Percentiles rank a stretch among this genome's conserved stretches.
phyloP scores from a whole-genome alignment of 139 green algal genomes.

The Parachlorella kessleri region DNA sequence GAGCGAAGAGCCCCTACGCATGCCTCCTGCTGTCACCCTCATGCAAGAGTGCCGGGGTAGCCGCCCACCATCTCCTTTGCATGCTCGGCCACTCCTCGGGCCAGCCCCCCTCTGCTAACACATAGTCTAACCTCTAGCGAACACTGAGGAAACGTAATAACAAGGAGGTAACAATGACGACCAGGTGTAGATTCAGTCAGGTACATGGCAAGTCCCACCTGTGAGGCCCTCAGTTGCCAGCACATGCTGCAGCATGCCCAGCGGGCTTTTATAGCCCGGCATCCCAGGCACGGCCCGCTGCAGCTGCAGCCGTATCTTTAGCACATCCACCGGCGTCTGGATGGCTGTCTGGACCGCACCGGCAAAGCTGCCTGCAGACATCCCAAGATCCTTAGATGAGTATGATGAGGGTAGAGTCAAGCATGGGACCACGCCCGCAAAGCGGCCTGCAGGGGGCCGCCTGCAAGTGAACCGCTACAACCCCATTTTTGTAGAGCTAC shows the following conservation, averaged over 20 bases:
- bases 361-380: conserved; percentile 39
- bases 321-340: conserved; percentile 59
- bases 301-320: conserved; percentile 80
- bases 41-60: too few relatives aligned
- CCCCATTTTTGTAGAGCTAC: too few relatives aligned
- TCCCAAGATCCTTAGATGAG: neutral
- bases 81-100: too few relatives aligned
- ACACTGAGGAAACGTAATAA: too few relatives aligned
- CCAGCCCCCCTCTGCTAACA: too few relatives aligned
- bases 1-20: too few relatives aligned
- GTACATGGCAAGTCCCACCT: conserved; percentile 8
- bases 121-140: too few relatives aligned
- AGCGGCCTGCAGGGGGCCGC: conserved; percentile 30
- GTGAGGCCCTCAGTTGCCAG: conserved; percentile 47
- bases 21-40: too few relatives aligned
- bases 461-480: neutral
- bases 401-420: too few relatives aligned
- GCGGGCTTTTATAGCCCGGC: conserved; percentile 54
- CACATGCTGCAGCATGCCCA: conserved; percentile 49
- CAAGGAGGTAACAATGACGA: too few relatives aligned
- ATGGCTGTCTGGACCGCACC: conserved; percentile 44
- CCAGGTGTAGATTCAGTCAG: too few relatives aligned
- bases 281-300: conserved; percentile 50
- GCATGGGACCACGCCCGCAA: conserved; percentile 42
- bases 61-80: too few relatives aligned